Percentiles rank a stretch among this genome's conserved stretches.
phyloP scores from a whole-genome alignment of 306 rosid genomes.

The Fragaria vesca region DNA sequence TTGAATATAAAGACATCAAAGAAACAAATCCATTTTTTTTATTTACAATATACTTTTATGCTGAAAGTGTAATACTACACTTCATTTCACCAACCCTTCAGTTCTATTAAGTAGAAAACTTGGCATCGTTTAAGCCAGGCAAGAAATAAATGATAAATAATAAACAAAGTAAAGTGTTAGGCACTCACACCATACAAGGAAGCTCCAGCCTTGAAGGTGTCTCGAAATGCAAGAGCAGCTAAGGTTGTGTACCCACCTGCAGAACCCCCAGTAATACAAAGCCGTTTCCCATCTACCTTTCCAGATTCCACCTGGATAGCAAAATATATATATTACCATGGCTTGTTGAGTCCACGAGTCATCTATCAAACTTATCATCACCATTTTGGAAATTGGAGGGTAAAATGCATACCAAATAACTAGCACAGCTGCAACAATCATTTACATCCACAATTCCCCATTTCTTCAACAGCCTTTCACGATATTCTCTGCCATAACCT shows the following conservation, averaged over 20 bases:
- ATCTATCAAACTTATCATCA: not conserved
- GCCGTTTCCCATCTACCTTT: constrained; percentile 70
- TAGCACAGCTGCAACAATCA: constrained; percentile 95
- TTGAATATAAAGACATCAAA: too few species aligned
- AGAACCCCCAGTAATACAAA: constrained; percentile 91
- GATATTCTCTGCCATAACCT: constrained; percentile 92
- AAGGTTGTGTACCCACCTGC: constrained; percentile 99
- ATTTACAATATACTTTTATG: too few species aligned
- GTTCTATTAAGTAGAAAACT: too few species aligned
- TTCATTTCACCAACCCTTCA: too few species aligned
- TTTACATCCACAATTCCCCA: constrained; percentile 99
- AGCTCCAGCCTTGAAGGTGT: constrained; percentile 84
- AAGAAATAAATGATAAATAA: not conserved
- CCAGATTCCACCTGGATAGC: constrained; percentile 67
- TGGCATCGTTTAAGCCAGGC: too few species aligned
- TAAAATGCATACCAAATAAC: constrained; percentile 61
- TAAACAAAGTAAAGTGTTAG: constrained; percentile 18
- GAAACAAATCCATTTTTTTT: too few species aligned
- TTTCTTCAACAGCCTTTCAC: constrained; percentile 77
- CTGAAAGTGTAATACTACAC: too few species aligned
- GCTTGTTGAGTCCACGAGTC: not conserved
- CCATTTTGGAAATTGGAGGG: not conserved
- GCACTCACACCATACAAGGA: constrained; percentile 88
- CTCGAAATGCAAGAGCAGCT: constrained; percentile 81
- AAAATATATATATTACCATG: constrained; percentile 8